These are phyloP conservation scores for Eremothecium sinecaudum DNA, from an alignment of 1,139 yeast species.

Conservation along the genomic window DNA sequence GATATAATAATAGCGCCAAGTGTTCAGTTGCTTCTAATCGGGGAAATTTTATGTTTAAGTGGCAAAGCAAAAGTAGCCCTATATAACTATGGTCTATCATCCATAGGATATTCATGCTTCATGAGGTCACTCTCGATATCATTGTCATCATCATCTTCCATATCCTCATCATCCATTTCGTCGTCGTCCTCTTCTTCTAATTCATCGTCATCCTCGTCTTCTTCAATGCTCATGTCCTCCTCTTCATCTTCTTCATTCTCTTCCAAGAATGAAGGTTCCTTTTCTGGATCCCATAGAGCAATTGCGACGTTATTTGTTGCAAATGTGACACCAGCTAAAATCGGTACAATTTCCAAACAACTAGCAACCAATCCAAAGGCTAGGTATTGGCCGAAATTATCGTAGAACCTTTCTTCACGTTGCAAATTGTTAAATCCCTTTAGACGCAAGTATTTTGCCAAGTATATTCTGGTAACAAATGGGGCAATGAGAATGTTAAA, in stretches of 20 bases:
- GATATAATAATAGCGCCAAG: no score
- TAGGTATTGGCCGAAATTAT: constrained; percentile 23
- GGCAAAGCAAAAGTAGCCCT: no score
- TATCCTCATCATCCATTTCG: background rate
- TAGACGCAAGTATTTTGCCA: constrained; percentile 14
- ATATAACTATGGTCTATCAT: no score
- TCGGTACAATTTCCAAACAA: constrained; percentile 23
- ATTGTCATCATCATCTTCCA: background rate
- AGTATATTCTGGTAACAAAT: constrained; percentile 21
- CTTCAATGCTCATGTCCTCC: background rate
- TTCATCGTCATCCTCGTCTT: constrained; percentile 2
- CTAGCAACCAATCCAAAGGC: constrained; percentile 27
- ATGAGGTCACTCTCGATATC: background rate
- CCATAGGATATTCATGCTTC: no score
- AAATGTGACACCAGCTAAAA: constrained; percentile 24
- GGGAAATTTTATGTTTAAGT: no score
- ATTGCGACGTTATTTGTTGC: constrained; percentile 25
- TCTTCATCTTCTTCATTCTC: constrained; percentile 4
- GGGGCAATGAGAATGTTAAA: constrained; percentile 23
- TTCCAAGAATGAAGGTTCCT: constrained; percentile 4
- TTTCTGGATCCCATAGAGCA: constrained; percentile 20
- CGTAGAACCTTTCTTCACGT: constrained; percentile 19
- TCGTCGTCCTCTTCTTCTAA: background rate
- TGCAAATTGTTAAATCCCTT: constrained; percentile 20
- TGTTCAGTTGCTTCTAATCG: no score